A percentile compares a stretch with the other conserved stretches of the same genome.
phyloP scores from a whole-genome alignment of 106 monocot species.

The Chionographis japonica region DNA sequence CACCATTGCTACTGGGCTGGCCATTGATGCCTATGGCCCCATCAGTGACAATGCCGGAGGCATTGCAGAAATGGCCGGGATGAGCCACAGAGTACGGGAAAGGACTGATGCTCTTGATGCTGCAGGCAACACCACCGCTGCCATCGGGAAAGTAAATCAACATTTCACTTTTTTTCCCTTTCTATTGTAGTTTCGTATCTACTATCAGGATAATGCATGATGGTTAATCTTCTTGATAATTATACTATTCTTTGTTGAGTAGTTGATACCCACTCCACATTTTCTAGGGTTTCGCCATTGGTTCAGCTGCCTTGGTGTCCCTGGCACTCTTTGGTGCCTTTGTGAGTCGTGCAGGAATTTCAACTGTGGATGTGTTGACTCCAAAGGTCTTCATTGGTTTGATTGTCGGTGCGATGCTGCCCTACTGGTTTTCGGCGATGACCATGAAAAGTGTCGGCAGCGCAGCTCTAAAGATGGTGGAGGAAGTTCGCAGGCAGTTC shows the following conservation, averaged over 20 bases:
- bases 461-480: slow-evolving; percentile 58
- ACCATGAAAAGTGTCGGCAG: slow-evolving; percentile 60
- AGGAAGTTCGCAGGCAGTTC: slow-evolving; percentile 62
- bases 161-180: too few relatives aligned
- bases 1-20: slow-evolving; percentile 48
- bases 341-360: slow-evolving; percentile 41
- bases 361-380: slow-evolving; percentile 37
- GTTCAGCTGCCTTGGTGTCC: slow-evolving; percentile 50
- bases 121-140: slow-evolving; percentile 69
- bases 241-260: too few relatives aligned
- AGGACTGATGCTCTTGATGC: slow-evolving; percentile 68
- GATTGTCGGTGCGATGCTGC: slow-evolving; percentile 50
- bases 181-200: background rate
- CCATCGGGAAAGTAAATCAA: slow-evolving; percentile 44
- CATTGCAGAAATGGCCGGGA: slow-evolving; percentile 78
- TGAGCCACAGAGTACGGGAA: slow-evolving; percentile 61
- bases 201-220: too few relatives aligned
- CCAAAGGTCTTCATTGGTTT: slow-evolving; percentile 51
- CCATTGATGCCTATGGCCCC: slow-evolving; percentile 49
- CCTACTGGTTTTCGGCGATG: slow-evolving; percentile 58
- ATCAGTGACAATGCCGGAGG: slow-evolving; percentile 78
- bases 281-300: slow-evolving; percentile 49
- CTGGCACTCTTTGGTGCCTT: slow-evolving; percentile 57
- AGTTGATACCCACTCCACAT: too few relatives aligned
- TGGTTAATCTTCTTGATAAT: too few relatives aligned